Percentiles rank a stretch among this genome's conserved stretches.
These are phyloP conservation scores for Mucor mucedo DNA, from an alignment of 371 early-diverging fungal genomes.

Conservation along the genomic window DNA sequence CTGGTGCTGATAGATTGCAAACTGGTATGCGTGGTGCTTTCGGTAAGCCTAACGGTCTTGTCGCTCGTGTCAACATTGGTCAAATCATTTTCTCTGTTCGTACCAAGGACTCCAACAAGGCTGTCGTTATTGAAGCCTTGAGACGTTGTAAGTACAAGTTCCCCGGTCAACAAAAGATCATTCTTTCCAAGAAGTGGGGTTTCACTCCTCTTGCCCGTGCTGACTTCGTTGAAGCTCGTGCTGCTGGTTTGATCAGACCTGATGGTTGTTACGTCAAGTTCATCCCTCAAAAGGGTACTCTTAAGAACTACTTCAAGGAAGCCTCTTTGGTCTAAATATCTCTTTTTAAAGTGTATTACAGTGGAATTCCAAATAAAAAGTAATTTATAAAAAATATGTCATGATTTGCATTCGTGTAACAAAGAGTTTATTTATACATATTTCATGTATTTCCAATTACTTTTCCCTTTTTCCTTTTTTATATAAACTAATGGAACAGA, in stretches of 20 bases:
- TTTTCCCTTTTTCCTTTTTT: slow-evolving; percentile 7
- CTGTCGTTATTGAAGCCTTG: slow-evolving; percentile 96
- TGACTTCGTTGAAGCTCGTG: slow-evolving; percentile 87
- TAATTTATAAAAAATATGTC: not conserved
- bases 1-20: slow-evolving; percentile 99
- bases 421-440: not conserved
- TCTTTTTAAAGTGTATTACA: not conserved
- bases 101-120: slow-evolving; percentile 96
- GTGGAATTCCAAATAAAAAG: slow-evolving; percentile 1
- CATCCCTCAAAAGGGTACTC: slow-evolving; percentile 88
- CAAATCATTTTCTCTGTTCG: slow-evolving; percentile 99
- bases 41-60: slow-evolving; percentile 99
- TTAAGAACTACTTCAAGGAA: slow-evolving; percentile 62
- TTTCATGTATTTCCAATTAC: not conserved
- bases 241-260: slow-evolving; percentile 84
- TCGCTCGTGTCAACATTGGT: slow-evolving; percentile 99
- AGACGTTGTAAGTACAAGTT: slow-evolving; percentile 99
- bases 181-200: slow-evolving; percentile 99
- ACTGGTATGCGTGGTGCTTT: slow-evolving; percentile 99
- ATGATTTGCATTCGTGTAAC: slow-evolving; percentile 11
- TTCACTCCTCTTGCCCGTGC: slow-evolving; percentile 98
- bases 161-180: slow-evolving; percentile 99
- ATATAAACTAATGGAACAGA: slow-evolving; percentile 10
- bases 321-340: slow-evolving; percentile 39
- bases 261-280: slow-evolving; percentile 99